These are phyloP conservation scores for Catharanthus roseus DNA, from an alignment of 257 asterid genomes.

Conservation along the genomic window DNA sequence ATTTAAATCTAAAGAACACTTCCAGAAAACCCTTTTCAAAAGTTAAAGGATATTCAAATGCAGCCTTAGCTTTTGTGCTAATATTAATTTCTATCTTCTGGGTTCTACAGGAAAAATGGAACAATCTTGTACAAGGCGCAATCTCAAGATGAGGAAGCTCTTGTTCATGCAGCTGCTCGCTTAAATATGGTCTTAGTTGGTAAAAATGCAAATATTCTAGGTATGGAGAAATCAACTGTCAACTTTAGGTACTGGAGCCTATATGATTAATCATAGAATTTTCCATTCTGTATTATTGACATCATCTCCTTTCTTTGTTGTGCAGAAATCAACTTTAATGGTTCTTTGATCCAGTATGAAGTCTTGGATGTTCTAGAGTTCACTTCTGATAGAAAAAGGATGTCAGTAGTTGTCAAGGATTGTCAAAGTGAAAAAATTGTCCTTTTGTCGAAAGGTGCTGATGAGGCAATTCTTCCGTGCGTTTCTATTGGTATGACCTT, in stretches of 20 bases:
- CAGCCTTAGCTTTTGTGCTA: conserved; percentile 7
- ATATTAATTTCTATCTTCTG: conserved; percentile 16
- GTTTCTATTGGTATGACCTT: conserved; percentile 58
- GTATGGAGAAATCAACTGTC: conserved; percentile 36
- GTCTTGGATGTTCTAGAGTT: conserved; percentile 88
- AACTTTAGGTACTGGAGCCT: neutral
- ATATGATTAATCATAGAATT: conserved; percentile 1
- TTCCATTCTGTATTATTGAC: conserved; percentile 13
- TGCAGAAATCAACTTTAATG: conserved; percentile 77
- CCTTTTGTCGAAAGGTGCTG: conserved; percentile 95
- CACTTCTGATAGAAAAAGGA: conserved; percentile 93
- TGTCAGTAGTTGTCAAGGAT: conserved; percentile 89
- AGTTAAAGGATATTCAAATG: too few relatives aligned
- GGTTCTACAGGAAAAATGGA: conserved; percentile 58
- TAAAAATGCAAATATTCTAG: conserved; percentile 67
- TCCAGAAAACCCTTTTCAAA: too few relatives aligned
- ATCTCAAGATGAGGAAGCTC: conserved; percentile 99
- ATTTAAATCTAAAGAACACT: too few relatives aligned
- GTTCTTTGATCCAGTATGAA: conserved; percentile 63
- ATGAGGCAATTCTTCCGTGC: conserved; percentile 83
- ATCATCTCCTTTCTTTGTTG: conserved; percentile 25
- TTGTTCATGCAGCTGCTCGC: conserved; percentile 88
- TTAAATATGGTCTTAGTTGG: conserved; percentile 67
- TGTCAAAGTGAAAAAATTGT: conserved; percentile 54
- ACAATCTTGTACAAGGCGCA: conserved; percentile 76